phyloP scores from a whole-genome alignment of 176 grass and related monocot species.

The Oryza australiensis region DNA sequence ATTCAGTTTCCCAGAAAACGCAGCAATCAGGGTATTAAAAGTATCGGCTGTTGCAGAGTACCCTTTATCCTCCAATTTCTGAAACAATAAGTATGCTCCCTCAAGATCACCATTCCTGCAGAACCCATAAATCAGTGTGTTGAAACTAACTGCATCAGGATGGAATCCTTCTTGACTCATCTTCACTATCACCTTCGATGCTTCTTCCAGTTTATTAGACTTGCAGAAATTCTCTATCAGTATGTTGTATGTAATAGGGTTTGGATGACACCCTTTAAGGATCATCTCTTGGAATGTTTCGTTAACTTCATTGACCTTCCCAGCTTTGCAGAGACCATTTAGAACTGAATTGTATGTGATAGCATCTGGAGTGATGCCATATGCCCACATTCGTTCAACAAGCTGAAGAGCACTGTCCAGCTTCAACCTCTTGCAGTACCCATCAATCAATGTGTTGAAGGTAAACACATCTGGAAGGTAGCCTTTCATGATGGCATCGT shows the following conservation, averaged over 20 bases:
- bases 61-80: conserved; percentile 62
- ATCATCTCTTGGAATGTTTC: conserved; percentile 80
- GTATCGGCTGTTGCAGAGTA: conserved; percentile 72
- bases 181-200: conserved; percentile 64
- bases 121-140: conserved; percentile 83
- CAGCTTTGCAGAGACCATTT: conserved; percentile 91
- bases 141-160: conserved; percentile 85
- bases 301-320: conserved; percentile 73
- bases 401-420: conserved; percentile 79
- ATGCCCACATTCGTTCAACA: conserved; percentile 87
- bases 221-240: conserved; percentile 84
- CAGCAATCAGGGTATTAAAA: conserved; percentile 83
- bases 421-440: conserved; percentile 80
- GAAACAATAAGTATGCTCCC: conserved; percentile 72
- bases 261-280: conserved; percentile 67
- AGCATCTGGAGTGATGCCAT: conserved; percentile 62
- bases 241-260: conserved; percentile 87
- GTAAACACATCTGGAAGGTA: conserved; percentile 85
- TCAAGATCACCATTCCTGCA: conserved; percentile 78
- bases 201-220: conserved; percentile 61
- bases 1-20: conserved; percentile 72
- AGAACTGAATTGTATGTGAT: conserved; percentile 89
- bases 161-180: conserved; percentile 83
- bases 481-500: conserved; percentile 81
- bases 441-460: conserved; percentile 93